Conservation (phyloP, 306 rosid genomes). For the Cucurbita ficifolia region DNA sequence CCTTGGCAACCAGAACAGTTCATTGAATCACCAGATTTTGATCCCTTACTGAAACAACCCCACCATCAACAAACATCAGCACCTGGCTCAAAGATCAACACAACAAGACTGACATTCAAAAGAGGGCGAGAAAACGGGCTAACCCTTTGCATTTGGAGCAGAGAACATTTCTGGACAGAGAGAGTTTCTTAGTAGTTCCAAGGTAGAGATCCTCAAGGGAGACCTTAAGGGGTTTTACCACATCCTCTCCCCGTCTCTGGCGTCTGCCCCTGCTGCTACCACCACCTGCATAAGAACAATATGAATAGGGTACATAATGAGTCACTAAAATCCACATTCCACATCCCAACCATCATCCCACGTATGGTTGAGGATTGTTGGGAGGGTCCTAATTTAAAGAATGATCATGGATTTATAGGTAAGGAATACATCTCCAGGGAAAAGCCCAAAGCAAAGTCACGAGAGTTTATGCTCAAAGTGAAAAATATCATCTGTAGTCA, state of each 20-base stretch:
- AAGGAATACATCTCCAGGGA: no score
- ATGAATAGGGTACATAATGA: neutral
- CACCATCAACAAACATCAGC: neutral
- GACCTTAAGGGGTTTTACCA: conserved; percentile 62
- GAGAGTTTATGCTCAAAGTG: no score
- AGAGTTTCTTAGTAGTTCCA: conserved; percentile 66
- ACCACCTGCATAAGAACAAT: conserved; percentile 28
- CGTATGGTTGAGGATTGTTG: no score
- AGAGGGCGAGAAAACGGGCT: conserved; percentile 1
- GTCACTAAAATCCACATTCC: no score
- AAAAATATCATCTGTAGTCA: no score
- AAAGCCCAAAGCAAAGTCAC: no score
- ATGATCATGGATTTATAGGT: no score
- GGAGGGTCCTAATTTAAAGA: no score
- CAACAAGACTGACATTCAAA: neutral
- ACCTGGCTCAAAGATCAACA: neutral
- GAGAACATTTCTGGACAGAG: conserved; percentile 51
- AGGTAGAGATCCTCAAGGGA: conserved; percentile 67
- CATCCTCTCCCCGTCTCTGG: conserved; percentile 73
- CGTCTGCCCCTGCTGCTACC: conserved; percentile 63
- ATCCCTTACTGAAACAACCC: conserved; percentile 47
- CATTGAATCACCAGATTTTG: conserved; percentile 61
- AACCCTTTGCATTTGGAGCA: conserved; percentile 80
- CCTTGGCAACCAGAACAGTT: conserved; percentile 69
- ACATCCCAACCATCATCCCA: no score